These are phyloP conservation scores for Grosmannia huntii DNA, from an alignment of 2,329 filamentous ascomycete species.

Conservation along the genomic window DNA sequence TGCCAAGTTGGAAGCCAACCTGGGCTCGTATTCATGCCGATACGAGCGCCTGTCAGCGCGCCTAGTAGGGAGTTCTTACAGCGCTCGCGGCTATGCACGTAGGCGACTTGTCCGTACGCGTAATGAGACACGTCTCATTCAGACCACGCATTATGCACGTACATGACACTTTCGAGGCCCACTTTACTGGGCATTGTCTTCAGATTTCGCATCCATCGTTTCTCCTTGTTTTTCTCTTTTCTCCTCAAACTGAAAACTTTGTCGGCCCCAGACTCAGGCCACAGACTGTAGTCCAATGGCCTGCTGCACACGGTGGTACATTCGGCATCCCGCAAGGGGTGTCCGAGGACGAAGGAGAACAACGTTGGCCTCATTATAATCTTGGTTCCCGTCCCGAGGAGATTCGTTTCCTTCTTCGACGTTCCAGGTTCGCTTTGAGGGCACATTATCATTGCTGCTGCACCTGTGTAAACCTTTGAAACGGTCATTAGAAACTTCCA, in stretches of 20 bases:
- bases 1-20: background rate
- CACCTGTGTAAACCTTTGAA: background rate
- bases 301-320: background rate
- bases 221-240: conserved; percentile 20
- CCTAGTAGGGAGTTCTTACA: background rate
- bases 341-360: conserved; percentile 1
- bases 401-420: conserved; percentile 19
- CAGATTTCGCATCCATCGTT: background rate
- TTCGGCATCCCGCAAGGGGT: background rate
- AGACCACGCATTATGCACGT: background rate
- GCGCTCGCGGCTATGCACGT: background rate
- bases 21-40: no score
- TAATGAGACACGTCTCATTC: background rate
- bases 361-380: conserved; percentile 44
- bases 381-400: conserved; percentile 23
- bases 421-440: conserved; percentile 46
- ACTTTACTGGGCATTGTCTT: background rate
- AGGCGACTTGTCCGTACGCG: background rate
- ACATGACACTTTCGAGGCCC: no score
- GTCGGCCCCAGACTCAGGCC: conserved; percentile 12
- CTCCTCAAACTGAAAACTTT: conserved; percentile 36
- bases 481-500: background rate
- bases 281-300: background rate
- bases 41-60: background rate
- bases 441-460: background rate